Evolutionary conservation across 371 early-diverging fungal genomes (phyloP).

Genomic region (Entomophthora muscae): DNA sequence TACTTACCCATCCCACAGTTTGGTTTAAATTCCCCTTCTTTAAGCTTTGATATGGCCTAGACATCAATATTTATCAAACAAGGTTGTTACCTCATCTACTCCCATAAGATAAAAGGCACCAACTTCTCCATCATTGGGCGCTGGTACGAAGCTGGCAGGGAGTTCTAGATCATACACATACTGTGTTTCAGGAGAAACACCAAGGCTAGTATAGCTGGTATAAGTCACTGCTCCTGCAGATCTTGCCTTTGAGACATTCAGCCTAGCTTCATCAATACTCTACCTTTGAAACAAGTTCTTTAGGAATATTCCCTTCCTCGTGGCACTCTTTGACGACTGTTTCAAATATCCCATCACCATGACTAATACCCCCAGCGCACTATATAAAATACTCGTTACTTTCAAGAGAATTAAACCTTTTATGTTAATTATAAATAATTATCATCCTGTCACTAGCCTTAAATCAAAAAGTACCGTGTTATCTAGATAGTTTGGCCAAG

Average conservation of each 20-base stretch:
- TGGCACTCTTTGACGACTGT: slow-evolving; percentile 72
- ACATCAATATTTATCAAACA: not conserved
- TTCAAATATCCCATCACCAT: slow-evolving; percentile 30
- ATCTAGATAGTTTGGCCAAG: slow-evolving; percentile 75
- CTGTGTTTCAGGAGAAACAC: slow-evolving; percentile 54
- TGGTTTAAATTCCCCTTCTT: slow-evolving; percentile 60
- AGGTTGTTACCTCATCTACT: slow-evolving; percentile 33
- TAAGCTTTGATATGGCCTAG: slow-evolving; percentile 28
- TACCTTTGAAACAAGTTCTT: slow-evolving; percentile 25
- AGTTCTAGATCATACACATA: slow-evolving; percentile 70
- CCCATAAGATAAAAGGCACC: slow-evolving; percentile 58
- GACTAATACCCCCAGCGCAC: slow-evolving; percentile 73
- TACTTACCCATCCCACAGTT: slow-evolving; percentile 52
- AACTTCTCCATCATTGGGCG: slow-evolving; percentile 78
- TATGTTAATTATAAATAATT: too few relatives aligned
- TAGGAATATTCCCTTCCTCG: slow-evolving; percentile 74
- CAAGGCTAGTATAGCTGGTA: slow-evolving; percentile 28
- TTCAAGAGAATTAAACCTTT: too few relatives aligned
- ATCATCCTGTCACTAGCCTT: not conserved
- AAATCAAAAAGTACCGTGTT: slow-evolving; percentile 36
- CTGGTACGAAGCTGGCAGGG: slow-evolving; percentile 36
- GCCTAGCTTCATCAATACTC: not conserved
- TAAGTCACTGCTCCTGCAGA: slow-evolving; percentile 52
- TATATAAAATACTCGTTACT: slow-evolving; percentile 9
- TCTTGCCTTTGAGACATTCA: slow-evolving; percentile 15